phyloP scores from a whole-genome alignment of 2,329 filamentous ascomycete species.

The Canariomyces notabilis region DNA sequence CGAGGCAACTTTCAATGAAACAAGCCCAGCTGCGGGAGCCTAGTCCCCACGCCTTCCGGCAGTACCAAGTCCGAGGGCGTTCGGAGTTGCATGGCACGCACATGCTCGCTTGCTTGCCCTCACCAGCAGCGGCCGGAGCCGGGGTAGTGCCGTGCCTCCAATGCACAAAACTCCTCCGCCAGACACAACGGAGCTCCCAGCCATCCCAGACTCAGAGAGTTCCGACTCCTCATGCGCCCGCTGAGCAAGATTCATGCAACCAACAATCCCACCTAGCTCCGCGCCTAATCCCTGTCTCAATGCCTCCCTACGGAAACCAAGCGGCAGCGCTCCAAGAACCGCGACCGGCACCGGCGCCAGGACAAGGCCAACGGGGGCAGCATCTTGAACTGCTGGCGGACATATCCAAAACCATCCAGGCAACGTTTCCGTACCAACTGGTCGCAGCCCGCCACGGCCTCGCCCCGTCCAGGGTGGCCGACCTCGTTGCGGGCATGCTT shows the following conservation, averaged over 20 bases:
- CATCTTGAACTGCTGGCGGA: constrained; percentile 39
- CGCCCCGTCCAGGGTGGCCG: constrained; percentile 39
- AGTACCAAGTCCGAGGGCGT: too few relatives aligned
- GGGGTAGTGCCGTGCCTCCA: constrained; percentile 9
- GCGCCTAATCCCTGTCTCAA: too few relatives aligned
- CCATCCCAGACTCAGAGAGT: not conserved
- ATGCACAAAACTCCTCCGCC: constrained; percentile 5
- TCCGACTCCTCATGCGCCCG: not conserved
- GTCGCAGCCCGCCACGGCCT: constrained; percentile 42
- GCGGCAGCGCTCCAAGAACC: not conserved
- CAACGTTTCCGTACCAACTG: constrained; percentile 41
- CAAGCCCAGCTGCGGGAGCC: not conserved
- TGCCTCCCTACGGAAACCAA: too few relatives aligned
- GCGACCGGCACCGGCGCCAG: too few relatives aligned
- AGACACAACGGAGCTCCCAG: not conserved
- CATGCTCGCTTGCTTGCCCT: not conserved
- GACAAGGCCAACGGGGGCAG: constrained; percentile 14
- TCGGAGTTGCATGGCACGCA: not conserved
- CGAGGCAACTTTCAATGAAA: not conserved
- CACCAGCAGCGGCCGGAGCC: not conserved
- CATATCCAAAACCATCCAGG: constrained; percentile 44
- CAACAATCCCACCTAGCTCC: too few relatives aligned
- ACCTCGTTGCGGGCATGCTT: constrained; percentile 33
- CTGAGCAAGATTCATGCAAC: not conserved
- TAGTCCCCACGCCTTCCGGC: not conserved